phyloP scores from a whole-genome alignment of 1,284 basidiomycete genomes.

The Fomitopsis palustris region DNA sequence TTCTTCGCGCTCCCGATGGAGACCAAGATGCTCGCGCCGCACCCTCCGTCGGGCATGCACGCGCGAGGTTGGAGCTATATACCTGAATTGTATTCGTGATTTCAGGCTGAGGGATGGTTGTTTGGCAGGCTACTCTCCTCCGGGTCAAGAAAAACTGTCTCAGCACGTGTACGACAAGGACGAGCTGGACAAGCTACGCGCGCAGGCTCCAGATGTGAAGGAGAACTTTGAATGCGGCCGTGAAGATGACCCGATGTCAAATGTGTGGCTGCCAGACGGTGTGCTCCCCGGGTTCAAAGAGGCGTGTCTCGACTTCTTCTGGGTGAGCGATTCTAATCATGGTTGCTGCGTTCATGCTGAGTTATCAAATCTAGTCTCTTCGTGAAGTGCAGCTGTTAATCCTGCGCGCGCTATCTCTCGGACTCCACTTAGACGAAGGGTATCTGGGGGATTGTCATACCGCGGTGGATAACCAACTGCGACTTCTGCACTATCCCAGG shows the following conservation, averaged over 20 bases:
- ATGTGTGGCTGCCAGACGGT: constrained; percentile 57
- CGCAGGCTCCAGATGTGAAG: constrained; percentile 45
- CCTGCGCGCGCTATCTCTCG: constrained; percentile 49
- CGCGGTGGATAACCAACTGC: constrained; percentile 51
- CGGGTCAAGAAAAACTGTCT: constrained; percentile 42
- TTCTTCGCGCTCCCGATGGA: constrained; percentile 52
- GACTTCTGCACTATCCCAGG: constrained; percentile 58
- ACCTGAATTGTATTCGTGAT: neutral
- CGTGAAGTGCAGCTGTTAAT: constrained; percentile 42
- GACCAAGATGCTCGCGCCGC: constrained; percentile 52
- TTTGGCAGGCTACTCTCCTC: constrained; percentile 42
- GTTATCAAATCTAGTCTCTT: constrained; percentile 28
- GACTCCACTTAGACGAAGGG: constrained; percentile 41
- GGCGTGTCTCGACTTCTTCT: constrained; percentile 51
- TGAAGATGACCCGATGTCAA: constrained; percentile 42
- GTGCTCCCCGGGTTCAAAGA: constrained; percentile 54
- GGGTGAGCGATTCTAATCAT: constrained; percentile 28
- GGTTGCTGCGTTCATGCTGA: neutral
- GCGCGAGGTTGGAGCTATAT: constrained; percentile 37
- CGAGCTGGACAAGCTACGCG: constrained; percentile 32
- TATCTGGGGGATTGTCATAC: constrained; percentile 44
- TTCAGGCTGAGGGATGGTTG: neutral
- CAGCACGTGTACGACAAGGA: constrained; percentile 42
- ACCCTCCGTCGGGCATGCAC: constrained; percentile 49
- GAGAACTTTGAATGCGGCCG: constrained; percentile 55